Conservation (phyloP, 352 stramenopile genomes). For the Pythium periplocum region DNA sequence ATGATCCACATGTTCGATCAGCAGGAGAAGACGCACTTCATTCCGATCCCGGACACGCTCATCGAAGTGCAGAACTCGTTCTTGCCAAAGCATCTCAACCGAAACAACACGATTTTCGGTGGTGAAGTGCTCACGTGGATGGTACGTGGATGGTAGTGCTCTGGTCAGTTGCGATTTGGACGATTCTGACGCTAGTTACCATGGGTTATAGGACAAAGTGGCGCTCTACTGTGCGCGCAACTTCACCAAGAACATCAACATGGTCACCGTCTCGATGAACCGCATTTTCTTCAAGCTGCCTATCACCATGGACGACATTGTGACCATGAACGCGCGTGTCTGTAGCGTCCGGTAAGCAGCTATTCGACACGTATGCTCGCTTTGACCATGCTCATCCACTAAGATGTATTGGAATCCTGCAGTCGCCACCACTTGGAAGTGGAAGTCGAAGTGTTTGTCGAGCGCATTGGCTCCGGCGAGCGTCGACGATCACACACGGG, state of each 20-base stretch:
- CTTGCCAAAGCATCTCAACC: constrained; percentile 66
- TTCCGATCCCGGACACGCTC: constrained; percentile 54
- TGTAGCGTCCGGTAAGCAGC: constrained; percentile 37
- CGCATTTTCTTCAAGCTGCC: constrained; percentile 70
- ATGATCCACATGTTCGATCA: constrained; percentile 52
- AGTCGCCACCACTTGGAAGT: constrained; percentile 65
- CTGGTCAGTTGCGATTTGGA: not conserved
- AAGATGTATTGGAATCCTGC: not conserved
- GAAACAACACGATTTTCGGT: constrained; percentile 73
- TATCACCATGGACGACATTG: constrained; percentile 60
- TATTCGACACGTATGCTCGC: not conserved
- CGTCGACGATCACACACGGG: constrained; percentile 57
- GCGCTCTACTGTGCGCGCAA: constrained; percentile 58
- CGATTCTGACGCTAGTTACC: not conserved
- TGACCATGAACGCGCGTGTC: constrained; percentile 60
- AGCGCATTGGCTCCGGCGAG: constrained; percentile 36
- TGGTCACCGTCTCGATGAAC: constrained; percentile 64
- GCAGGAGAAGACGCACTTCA: constrained; percentile 33
- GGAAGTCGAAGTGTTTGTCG: constrained; percentile 71
- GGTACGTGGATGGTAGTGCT: constrained; percentile 11
- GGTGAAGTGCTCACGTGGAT: constrained; percentile 66
- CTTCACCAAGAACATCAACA: constrained; percentile 66
- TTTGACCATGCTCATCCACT: not conserved
- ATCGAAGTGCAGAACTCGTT: constrained; percentile 76
- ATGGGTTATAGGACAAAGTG: constrained; percentile 38